A percentile compares a stretch with the other conserved stretches of the same genome.
Conservation (phyloP, 1,284 basidiomycete genomes). For the Apiotrichum gamsii region DNA sequence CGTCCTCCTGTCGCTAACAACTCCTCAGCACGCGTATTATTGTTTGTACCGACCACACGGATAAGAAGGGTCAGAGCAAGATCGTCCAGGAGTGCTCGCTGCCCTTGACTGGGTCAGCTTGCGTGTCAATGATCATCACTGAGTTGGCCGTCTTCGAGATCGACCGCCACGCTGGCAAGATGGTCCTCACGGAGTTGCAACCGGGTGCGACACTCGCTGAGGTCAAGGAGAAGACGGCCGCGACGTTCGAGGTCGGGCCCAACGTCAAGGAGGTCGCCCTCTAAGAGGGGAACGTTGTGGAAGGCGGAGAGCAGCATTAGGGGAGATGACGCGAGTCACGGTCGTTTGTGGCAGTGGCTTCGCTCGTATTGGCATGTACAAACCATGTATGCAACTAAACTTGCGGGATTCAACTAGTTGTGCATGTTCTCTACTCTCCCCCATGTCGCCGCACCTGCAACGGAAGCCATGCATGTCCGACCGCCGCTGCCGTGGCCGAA, state of each 20-base stretch:
- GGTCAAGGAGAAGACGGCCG: conserved; percentile 75
- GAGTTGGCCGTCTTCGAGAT: conserved; percentile 86
- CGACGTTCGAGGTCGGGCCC: conserved; percentile 58
- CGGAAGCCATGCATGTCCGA: too few relatives aligned
- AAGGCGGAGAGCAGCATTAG: neutral
- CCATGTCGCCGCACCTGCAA: too few relatives aligned
- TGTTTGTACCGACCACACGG: conserved; percentile 51
- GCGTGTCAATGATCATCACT: conserved; percentile 85
- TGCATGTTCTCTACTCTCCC: too few relatives aligned
- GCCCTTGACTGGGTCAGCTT: conserved; percentile 77
- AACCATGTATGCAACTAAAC: too few relatives aligned
- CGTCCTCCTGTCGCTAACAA: conserved; percentile 2
- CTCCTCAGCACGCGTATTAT: conserved; percentile 55
- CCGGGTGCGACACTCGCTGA: conserved; percentile 78
- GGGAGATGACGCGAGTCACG: too few relatives aligned
- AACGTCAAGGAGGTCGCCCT: conserved; percentile 14
- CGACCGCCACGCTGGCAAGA: conserved; percentile 60
- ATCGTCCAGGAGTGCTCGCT: conserved; percentile 74
- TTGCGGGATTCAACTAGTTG: too few relatives aligned
- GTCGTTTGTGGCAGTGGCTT: neutral
- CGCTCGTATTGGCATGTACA: neutral
- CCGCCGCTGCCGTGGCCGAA: too few relatives aligned
- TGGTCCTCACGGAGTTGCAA: conserved; percentile 74
- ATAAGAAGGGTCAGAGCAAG: conserved; percentile 85
- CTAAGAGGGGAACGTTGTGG: too few relatives aligned